These are phyloP conservation scores for Pleurotus eryngii DNA, from an alignment of 768 basidiomycete genomes.

Conservation along the genomic window DNA sequence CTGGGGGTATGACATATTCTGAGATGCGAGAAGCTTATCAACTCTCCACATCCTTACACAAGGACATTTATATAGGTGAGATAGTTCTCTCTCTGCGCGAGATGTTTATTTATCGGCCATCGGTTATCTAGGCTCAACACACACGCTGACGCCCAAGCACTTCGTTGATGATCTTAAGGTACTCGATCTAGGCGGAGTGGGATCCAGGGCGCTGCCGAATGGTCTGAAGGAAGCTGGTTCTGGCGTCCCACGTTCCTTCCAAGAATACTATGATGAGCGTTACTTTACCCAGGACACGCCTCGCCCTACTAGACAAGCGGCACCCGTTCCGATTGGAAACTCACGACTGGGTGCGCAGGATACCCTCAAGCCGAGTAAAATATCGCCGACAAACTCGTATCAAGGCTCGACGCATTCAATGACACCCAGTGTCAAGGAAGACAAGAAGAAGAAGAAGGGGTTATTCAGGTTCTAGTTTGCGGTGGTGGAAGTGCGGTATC, in stretches of 20 bases:
- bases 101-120: background rate
- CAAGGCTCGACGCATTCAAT: constrained; percentile 40
- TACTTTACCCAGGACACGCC: constrained; percentile 69
- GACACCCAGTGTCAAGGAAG: constrained; percentile 36
- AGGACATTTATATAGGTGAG: constrained; percentile 89
- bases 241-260: constrained; percentile 47
- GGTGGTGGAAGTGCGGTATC: no score
- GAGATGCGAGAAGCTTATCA: constrained; percentile 89
- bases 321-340: constrained; percentile 28
- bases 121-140: constrained; percentile 75
- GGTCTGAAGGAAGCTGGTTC: constrained; percentile 52
- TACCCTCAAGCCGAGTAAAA: constrained; percentile 36
- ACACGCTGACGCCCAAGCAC: constrained; percentile 74
- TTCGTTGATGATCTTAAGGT: constrained; percentile 88
- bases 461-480: constrained; percentile 58
- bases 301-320: constrained; percentile 40
- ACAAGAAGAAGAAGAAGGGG: constrained; percentile 79
- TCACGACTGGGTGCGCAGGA: constrained; percentile 19
- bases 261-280: constrained; percentile 78
- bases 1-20: constrained; percentile 94
- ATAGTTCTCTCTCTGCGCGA: background rate
- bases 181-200: constrained; percentile 83
- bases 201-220: constrained; percentile 69
- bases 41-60: constrained; percentile 68
- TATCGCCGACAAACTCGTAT: constrained; percentile 54